phyloP scores from a whole-genome alignment of 805 yeast genomes.

The Yamadazyma tumulicola region DNA sequence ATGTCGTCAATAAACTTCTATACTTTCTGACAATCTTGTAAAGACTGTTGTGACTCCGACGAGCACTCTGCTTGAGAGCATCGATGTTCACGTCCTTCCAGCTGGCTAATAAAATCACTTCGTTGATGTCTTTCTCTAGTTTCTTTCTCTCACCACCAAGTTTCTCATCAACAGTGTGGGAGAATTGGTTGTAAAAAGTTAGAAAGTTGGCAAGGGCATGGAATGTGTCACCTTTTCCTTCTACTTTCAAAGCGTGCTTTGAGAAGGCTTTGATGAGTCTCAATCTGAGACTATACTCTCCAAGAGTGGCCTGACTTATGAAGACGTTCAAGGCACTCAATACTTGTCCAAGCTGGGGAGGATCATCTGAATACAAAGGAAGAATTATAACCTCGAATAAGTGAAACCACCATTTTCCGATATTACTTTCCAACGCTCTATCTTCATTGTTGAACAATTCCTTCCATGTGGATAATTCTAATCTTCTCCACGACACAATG shows the following conservation, averaged over 20 bases:
- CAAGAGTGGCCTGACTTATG: conserved; percentile 70
- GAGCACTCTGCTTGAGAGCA: conserved; percentile 91
- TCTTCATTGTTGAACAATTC: conserved; percentile 68
- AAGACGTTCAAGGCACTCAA: conserved; percentile 67
- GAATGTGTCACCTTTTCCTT: conserved; percentile 18
- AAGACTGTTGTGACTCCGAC: conserved; percentile 78
- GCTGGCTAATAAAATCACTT: conserved; percentile 83
- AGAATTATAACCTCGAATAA: conserved; percentile 76
- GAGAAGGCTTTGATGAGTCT: conserved; percentile 61
- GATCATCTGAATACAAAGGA: conserved; percentile 41
- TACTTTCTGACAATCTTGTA: conserved; percentile 84
- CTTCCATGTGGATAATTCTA: conserved; percentile 86
- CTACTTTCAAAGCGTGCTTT: conserved; percentile 42
- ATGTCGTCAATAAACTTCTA: conserved; percentile 54
- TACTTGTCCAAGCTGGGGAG: conserved; percentile 17
- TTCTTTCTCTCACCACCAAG: conserved; percentile 46
- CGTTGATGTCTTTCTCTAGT: conserved; percentile 77
- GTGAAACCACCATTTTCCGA: conserved; percentile 90
- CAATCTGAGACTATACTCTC: conserved; percentile 66
- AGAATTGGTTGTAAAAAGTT: conserved; percentile 65
- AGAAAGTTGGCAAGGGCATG: conserved; percentile 56
- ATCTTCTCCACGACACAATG: conserved; percentile 86
- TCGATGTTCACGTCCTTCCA: conserved; percentile 97
- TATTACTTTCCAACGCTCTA: conserved; percentile 36
- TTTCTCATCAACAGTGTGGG: conserved; percentile 42